A percentile compares a stretch with the other conserved stretches of the same genome.
Evolutionary conservation across 1,284 basidiomycete genomes (phyloP).

Genomic region (Cutaneotrichosporon sp.): DNA sequence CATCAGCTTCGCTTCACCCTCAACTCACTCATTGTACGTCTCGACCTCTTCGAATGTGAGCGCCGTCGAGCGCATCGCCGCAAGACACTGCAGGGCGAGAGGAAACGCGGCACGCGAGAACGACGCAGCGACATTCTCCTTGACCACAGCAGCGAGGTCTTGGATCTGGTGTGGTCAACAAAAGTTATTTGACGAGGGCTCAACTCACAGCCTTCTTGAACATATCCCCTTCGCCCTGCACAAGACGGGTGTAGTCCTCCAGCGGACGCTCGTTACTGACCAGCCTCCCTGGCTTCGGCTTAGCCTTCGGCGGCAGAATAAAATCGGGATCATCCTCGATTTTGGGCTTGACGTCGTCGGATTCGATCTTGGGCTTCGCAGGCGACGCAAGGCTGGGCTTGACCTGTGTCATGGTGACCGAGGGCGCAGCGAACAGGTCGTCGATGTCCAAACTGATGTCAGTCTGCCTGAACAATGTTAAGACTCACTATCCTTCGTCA

Average conservation of each 20-base stretch:
- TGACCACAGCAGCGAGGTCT: constrained; percentile 66
- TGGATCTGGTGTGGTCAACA: constrained; percentile 43
- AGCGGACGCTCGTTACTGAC: constrained; percentile 69
- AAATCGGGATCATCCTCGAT: constrained; percentile 44
- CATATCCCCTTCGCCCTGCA: constrained; percentile 62
- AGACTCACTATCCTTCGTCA: constrained; percentile 41
- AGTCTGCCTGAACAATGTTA: background rate
- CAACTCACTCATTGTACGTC: constrained; percentile 43
- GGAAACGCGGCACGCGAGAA: constrained; percentile 62
- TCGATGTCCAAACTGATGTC: constrained; percentile 44
- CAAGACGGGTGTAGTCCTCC: constrained; percentile 66
- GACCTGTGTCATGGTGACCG: background rate
- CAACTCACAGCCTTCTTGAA: constrained; percentile 68
- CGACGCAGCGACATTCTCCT: constrained; percentile 63
- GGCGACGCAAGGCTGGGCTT: constrained; percentile 12
- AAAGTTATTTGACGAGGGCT: fast-evolving
- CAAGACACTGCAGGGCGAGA: constrained; percentile 70
- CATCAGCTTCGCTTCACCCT: background rate
- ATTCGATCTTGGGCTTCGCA: constrained; percentile 51
- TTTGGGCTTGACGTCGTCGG: constrained; percentile 53
- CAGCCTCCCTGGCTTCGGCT: constrained; percentile 36
- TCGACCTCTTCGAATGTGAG: constrained; percentile 51
- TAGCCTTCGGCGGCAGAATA: constrained; percentile 41
- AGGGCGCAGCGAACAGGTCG: constrained; percentile 32
- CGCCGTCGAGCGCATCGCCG: constrained; percentile 60